Base-by-base conservation (phyloP, 106 monocot genomes). In the Acorus calamus region DNA sequence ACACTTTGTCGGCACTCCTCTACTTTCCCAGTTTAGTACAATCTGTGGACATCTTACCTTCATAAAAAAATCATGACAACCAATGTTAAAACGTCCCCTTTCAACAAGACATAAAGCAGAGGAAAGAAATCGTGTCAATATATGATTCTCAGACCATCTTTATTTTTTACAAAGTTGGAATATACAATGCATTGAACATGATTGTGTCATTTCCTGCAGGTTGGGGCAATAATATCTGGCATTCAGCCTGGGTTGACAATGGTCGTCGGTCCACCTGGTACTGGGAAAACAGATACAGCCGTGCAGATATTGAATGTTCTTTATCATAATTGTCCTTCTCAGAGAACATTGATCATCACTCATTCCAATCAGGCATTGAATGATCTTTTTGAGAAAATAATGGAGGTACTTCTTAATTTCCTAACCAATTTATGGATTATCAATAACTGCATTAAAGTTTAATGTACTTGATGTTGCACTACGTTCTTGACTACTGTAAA, bases 201-300 rank as follows among this genome's bases (percentile, higher is more conserved):
- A 11, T 53, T 63, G 51, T 60, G 8, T 53, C 28, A 28, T 28
- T 28, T 28, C 49, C 59, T 78, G 59, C 83, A 98, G 96, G 59
- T 92, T 82, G 98, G 98, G 63, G 98, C 98, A 55, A 98, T 98
- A 62, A 86, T 92, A 73, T 98, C 98, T 46, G 98, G 98, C 12
- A 81, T 98, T 73, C 92, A 98, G 72, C 98, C 98, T 52, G 98
- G 98, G 14, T 78, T 98, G 74, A 98, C 98, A 14, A 98, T 98
- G 98, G 98, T 98, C 71, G 98, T 98, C 53, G 98, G 98, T 74
- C 98, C 98, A 42, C 98, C 98, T 57, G 98, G 98, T 83, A 98
- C 98, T n/a, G 98, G 98, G 48, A 98, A 98, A 77, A 98, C 98
- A 50, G 98, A 98, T 75, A 98, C 98, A 47, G 98, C 98, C 6